Evolutionary conservation across 2,329 filamentous ascomycete genomes (phyloP).

Genomic region (Ilyonectria mors-panacis): DNA sequence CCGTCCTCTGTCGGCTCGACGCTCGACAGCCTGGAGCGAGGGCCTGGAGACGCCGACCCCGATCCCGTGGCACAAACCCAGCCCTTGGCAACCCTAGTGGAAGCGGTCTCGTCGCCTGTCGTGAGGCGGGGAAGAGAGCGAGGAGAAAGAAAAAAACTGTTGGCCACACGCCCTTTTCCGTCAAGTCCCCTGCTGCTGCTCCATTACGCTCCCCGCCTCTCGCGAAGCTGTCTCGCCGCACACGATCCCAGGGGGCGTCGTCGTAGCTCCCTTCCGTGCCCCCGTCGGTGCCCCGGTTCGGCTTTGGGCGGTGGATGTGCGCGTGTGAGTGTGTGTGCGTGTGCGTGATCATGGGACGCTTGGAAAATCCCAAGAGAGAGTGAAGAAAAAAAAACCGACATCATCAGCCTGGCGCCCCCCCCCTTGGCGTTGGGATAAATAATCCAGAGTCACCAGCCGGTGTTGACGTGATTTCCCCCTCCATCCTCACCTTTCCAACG

Average conservation of each 20-base stretch:
- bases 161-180: not conserved
- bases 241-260: not conserved
- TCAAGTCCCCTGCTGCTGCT: not conserved
- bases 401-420: constrained; percentile 16
- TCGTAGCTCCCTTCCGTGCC: constrained; percentile 15
- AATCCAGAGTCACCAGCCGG: constrained; percentile 3
- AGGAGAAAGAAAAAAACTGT: not conserved
- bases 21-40: not conserved
- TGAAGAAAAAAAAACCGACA: constrained; percentile 17
- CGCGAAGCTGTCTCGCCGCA: not conserved
- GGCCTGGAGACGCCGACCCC: constrained; percentile 28
- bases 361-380: constrained; percentile 14
- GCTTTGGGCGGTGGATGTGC: constrained; percentile 29
- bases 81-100: constrained; percentile 6
- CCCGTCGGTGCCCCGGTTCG: constrained; percentile 6
- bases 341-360: constrained; percentile 30
- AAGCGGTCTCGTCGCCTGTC: not conserved
- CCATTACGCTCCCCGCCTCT: no score
- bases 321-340: not conserved
- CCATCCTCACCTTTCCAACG: constrained; percentile 2
- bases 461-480: constrained; percentile 18
- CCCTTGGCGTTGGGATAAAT: constrained; percentile 27
- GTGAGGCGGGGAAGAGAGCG: not conserved
- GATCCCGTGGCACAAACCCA: constrained; percentile 36
- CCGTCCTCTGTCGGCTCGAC: not conserved